A percentile compares a stretch with the other conserved stretches of the same genome.
These are phyloP conservation scores for Kwoniella pini DNA, from an alignment of 768 basidiomycete genomes.

Conservation along the genomic window DNA sequence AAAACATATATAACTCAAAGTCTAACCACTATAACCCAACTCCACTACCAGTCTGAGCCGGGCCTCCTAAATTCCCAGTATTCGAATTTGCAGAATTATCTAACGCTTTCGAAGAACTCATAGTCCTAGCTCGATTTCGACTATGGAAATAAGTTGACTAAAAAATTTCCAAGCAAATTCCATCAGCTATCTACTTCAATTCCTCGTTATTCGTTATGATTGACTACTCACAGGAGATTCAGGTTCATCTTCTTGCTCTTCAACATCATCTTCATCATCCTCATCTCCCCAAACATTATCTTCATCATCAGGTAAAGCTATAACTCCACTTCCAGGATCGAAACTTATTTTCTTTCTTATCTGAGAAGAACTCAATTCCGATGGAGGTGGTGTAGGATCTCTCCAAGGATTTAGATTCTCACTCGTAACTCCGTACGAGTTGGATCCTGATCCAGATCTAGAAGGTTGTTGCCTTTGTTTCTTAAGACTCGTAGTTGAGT, in stretches of 20 bases:
- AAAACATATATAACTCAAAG: no score
- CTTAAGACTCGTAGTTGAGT: slow-evolving; percentile 2
- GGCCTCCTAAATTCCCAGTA: neutral
- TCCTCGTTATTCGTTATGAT: neutral
- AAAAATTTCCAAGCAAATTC: neutral
- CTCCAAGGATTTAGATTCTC: slow-evolving; percentile 55
- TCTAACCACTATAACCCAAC: neutral
- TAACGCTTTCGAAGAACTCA: slow-evolving; percentile 1
- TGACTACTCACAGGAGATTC: slow-evolving; percentile 32
- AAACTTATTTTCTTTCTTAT: slow-evolving; percentile 70
- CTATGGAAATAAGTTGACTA: slow-evolving; percentile 39
- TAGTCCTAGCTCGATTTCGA: slow-evolving; percentile 16
- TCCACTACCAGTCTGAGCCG: neutral
- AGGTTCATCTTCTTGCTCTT: slow-evolving; percentile 59
- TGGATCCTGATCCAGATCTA: slow-evolving; percentile 2
- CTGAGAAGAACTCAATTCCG: slow-evolving; percentile 31
- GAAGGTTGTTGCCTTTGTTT: neutral
- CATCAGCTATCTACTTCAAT: neutral
- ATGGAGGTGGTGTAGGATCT: slow-evolving; percentile 47
- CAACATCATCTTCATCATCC: slow-evolving; percentile 60
- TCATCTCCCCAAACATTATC: slow-evolving; percentile 56
- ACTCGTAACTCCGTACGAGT: slow-evolving; percentile 9
- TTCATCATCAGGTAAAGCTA: slow-evolving; percentile 70
- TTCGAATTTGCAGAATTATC: neutral
- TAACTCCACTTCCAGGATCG: slow-evolving; percentile 82